Conservation (phyloP, 768 basidiomycete genomes). For the Butyriboletus loyo region DNA sequence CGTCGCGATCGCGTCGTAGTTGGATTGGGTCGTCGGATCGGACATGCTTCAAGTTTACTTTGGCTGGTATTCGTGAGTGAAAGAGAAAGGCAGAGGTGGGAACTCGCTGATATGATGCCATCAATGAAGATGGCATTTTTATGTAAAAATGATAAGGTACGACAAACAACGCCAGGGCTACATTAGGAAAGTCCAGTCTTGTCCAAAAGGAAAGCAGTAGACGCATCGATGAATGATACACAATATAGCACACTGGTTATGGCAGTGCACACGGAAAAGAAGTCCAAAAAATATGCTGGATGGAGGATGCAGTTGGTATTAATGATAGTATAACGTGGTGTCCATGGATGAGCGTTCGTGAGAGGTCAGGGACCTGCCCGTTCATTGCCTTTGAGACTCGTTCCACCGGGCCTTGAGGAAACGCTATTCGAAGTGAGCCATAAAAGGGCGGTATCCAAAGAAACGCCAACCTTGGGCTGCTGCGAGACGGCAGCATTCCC, state of each 20-base stretch:
- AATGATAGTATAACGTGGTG: conserved; percentile 7
- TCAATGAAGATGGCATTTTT: neutral
- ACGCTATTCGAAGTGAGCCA: conserved; percentile 11
- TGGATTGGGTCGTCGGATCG: conserved; percentile 78
- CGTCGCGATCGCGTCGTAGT: conserved; percentile 66
- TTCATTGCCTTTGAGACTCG: conserved; percentile 6
- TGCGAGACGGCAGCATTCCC: neutral
- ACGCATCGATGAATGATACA: conserved; percentile 2
- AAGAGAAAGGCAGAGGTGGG: neutral
- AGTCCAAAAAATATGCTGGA: neutral
- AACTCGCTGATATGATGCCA: neutral
- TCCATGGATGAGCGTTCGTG: neutral
- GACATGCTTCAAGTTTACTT: conserved; percentile 2
- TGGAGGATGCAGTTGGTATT: too few relatives aligned
- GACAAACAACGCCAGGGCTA: neutral
- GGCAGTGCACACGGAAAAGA: neutral
- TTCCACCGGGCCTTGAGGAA: conserved; percentile 17
- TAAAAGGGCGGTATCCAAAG: too few relatives aligned
- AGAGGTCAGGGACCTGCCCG: neutral
- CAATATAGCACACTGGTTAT: neutral
- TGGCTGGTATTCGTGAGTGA: neutral
- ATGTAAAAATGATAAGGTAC: conserved; percentile 1
- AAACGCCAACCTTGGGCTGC: conserved; percentile 19
- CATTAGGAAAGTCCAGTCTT: conserved; percentile 11
- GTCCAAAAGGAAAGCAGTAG: neutral